Percentiles rank a stretch among this genome's conserved stretches.
Evolutionary conservation across 2,329 filamentous ascomycete genomes (phyloP).

Genomic region (Alternaria panax): DNA sequence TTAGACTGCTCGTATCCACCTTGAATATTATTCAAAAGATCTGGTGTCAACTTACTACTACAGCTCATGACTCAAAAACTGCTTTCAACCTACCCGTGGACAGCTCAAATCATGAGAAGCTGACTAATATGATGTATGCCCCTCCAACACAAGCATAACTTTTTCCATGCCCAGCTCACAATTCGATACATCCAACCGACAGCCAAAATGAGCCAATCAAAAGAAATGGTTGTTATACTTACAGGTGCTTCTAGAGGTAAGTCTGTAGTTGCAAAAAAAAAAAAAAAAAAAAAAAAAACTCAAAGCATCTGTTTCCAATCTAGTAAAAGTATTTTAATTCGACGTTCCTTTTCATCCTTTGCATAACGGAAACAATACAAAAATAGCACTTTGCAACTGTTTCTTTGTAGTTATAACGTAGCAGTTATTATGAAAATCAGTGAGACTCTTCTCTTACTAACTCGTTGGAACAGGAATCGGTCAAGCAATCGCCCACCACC

Average conservation of each 20-base stretch:
- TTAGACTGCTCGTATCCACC: not conserved
- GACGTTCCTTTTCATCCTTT: not conserved
- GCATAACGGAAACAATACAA: not conserved
- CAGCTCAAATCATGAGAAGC: not conserved
- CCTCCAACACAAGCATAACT: not conserved
- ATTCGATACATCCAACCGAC: not conserved
- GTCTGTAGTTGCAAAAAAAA: no score
- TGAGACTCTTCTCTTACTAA: not conserved
- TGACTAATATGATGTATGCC: slow-evolving; percentile 25
- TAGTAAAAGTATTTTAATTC: not conserved
- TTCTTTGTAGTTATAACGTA: not conserved
- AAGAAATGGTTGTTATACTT: slow-evolving; percentile 58
- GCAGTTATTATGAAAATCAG: not conserved
- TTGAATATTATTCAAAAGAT: not conserved
- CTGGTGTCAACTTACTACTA: not conserved
- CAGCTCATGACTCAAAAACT: not conserved
- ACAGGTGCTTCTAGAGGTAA: slow-evolving; percentile 70
- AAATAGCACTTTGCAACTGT: not conserved
- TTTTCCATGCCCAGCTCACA: not conserved
- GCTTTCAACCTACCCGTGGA: not conserved
- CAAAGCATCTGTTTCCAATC: not conserved
- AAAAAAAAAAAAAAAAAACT: no score
- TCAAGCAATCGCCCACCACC: slow-evolving; percentile 65
- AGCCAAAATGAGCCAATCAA: slow-evolving; percentile 33
- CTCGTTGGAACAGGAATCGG: slow-evolving; percentile 62